Conservation (phyloP, 495 filamentous ascomycete genomes). For the Hypoxylon cercidicola region DNA sequence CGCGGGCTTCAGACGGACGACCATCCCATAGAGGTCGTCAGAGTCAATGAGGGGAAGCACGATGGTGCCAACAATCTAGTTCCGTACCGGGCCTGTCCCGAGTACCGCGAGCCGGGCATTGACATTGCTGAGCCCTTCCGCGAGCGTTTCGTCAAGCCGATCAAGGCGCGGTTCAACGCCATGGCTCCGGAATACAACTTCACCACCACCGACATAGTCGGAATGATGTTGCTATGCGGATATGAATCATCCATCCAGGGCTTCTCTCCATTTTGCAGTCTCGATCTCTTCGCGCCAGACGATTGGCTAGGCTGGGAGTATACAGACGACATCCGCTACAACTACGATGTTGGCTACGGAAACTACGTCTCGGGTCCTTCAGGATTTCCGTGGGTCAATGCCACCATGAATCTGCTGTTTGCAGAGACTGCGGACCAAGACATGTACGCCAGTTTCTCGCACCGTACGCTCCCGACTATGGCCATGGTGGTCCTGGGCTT, state of each 20-base stretch:
- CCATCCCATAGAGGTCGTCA: neutral
- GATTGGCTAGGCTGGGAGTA: slow-evolving; percentile 56
- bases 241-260: slow-evolving; percentile 54
- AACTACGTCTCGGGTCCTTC: slow-evolving; percentile 38
- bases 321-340: slow-evolving; percentile 50
- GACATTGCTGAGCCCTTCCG: slow-evolving; percentile 41
- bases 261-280: slow-evolving; percentile 49
- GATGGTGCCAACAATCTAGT: neutral
- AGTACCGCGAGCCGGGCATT: slow-evolving; percentile 42
- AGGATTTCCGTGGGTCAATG: slow-evolving; percentile 40
- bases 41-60: neutral
- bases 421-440: slow-evolving; percentile 45
- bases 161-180: slow-evolving; percentile 47
- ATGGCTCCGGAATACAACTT: slow-evolving; percentile 52
- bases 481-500: slow-evolving; percentile 53
- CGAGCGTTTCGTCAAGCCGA: slow-evolving; percentile 49
- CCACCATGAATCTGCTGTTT: neutral
- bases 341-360: slow-evolving; percentile 55
- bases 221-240: slow-evolving; percentile 53
- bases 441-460: slow-evolving; percentile 55
- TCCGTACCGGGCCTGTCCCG: neutral
- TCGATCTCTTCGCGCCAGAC: slow-evolving; percentile 49
- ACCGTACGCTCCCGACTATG: slow-evolving; percentile 53
- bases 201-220: slow-evolving; percentile 52
- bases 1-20: neutral